phyloP scores from a whole-genome alignment of 108 stramenopile species.

The Cylindrotheca closterium region DNA sequence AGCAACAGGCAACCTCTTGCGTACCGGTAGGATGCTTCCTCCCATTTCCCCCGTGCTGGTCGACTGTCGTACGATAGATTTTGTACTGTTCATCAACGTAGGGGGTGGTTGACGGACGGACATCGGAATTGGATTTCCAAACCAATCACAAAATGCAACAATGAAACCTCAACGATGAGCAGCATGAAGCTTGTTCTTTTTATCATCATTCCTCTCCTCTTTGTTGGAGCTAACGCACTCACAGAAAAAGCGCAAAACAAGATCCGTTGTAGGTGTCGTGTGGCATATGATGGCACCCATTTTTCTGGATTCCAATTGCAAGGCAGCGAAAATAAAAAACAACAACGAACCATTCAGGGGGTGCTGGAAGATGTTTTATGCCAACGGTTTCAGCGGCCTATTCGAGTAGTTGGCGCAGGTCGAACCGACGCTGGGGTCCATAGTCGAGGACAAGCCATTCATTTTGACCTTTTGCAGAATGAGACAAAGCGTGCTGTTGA shows the following conservation, averaged over 20 bases:
- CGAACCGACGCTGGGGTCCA: slow-evolving; percentile 85
- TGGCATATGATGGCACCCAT: slow-evolving; percentile 61
- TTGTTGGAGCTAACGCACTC: too few relatives aligned
- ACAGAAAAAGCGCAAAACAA: slow-evolving; percentile 2
- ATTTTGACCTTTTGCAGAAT: slow-evolving; percentile 67
- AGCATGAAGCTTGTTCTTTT: too few relatives aligned
- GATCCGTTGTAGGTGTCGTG: slow-evolving; percentile 54
- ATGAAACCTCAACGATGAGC: too few relatives aligned
- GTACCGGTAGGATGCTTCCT: too few relatives aligned
- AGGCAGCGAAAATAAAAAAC: neutral
- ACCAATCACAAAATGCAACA: too few relatives aligned
- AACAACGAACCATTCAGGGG: slow-evolving; percentile 48
- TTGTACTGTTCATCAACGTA: too few relatives aligned
- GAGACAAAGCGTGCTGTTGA: slow-evolving; percentile 1
- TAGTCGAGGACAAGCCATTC: slow-evolving; percentile 83
- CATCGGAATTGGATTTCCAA: too few relatives aligned
- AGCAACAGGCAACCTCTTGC: too few relatives aligned
- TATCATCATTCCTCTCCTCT: too few relatives aligned
- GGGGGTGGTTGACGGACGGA: too few relatives aligned
- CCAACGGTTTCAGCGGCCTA: slow-evolving; percentile 49
- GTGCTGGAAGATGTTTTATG: slow-evolving; percentile 63
- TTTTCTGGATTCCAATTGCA: slow-evolving; percentile 64
- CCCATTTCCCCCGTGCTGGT: too few relatives aligned
- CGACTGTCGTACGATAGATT: too few relatives aligned
- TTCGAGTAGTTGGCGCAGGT: slow-evolving; percentile 76